Base-by-base conservation (phyloP, 352 stramenopile genomes). In the Pythium pectinolyticum region DNA sequence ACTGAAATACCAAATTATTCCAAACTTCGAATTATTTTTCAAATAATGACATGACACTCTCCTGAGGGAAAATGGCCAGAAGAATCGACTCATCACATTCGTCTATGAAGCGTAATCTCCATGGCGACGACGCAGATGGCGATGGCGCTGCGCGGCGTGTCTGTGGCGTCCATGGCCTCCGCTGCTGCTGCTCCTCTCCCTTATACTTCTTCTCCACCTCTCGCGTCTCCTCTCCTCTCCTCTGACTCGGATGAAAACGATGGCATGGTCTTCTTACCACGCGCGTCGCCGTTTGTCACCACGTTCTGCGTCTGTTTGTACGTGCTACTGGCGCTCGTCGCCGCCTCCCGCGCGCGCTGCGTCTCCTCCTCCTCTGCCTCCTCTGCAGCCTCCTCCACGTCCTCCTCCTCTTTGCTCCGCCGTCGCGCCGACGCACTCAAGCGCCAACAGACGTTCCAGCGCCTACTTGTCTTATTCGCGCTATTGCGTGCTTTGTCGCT, bases 371-470 rank as follows among this genome's bases (percentile, higher is more conserved):
- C 46, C 19, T 53, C 46, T 27, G n/a, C 46, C 15, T 37, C 45
- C 27, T 52, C 45, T 5, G n/a, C 41, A 10, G 27, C 43, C 31
- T 31, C 72, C 76, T 41, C 70, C 58, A 22, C 61, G 56, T 31
- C 68, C 53, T 32, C 60, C 32, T 49, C 67, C 34, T 55, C 68
- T 17, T 53, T 68, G 31, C 50, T 31, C 0, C 62, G 56, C 28
- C 58, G 55, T 20, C 68, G 65, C 22, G 56, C 74, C 12, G 64
- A 80, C 66, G 65, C 75, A 20, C 57, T 79, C 43, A 73, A 74
- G 58, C 73, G 80, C 7, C 69, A 81, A 20, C 78, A 80, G 55
- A 88, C 78, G 19, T 94, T 94, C 73, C 82, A 92, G 74, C 75
- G 75, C 0, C 72, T 92, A 10, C 76, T 94, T 59, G 68, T 81